Conservation (phyloP, 2,329 filamentous ascomycete species). For the Colletotrichum lini region DNA sequence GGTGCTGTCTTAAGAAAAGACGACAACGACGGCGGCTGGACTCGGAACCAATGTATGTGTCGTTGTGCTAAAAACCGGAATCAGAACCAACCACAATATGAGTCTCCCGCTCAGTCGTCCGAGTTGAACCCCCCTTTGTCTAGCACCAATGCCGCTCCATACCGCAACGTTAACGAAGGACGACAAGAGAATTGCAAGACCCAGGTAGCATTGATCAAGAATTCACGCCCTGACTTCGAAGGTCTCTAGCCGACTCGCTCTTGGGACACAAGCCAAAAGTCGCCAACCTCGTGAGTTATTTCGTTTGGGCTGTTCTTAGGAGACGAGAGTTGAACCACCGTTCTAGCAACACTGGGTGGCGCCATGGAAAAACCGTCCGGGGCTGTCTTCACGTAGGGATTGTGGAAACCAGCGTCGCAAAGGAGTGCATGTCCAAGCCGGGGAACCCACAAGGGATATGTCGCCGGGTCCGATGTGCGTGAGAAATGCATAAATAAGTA, state of each 20-base stretch:
- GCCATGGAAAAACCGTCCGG: too few species aligned
- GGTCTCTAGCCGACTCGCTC: neutral
- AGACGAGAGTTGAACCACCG: neutral
- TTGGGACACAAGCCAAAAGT: neutral
- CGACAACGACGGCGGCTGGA: too few species aligned
- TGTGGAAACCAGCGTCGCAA: neutral
- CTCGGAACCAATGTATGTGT: too few species aligned
- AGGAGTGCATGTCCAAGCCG: neutral
- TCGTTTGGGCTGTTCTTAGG: neutral
- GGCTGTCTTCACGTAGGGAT: neutral
- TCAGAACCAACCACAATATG: too few species aligned
- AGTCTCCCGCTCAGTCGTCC: too few species aligned
- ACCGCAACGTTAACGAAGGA: neutral
- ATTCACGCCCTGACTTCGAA: neutral
- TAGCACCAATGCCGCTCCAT: neutral
- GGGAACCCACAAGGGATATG: neutral
- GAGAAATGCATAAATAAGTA: neutral
- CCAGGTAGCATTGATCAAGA: neutral
- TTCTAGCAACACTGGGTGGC: neutral
- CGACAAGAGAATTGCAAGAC: neutral
- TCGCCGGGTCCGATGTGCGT: neutral
- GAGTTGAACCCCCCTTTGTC: too few species aligned
- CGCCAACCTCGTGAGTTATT: neutral
- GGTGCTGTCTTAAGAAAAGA: too few species aligned
- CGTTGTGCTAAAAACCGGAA: too few species aligned